Percentiles rank a stretch among this genome's conserved stretches.
Conservation (phyloP, 2,329 filamentous ascomycete genomes). For the Fusarium sp. region DNA sequence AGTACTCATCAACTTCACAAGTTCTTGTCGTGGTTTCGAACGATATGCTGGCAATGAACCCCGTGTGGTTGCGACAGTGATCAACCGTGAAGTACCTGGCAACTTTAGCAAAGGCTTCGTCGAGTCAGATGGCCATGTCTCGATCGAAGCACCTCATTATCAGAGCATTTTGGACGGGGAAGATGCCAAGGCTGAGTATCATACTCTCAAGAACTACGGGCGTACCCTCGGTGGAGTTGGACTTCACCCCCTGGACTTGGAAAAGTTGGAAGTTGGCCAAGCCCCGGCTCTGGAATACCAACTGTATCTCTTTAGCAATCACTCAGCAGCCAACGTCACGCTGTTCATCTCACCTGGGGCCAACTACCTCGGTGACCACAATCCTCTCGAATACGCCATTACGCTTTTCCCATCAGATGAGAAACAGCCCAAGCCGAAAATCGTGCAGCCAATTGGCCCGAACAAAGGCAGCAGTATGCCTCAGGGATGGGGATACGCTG, state of each 20-base stretch:
- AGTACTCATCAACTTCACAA: constrained; percentile 69
- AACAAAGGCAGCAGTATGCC: constrained; percentile 35
- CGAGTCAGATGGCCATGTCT: constrained; percentile 72
- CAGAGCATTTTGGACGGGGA: constrained; percentile 55
- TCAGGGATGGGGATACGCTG: constrained; percentile 44
- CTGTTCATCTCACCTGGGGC: constrained; percentile 68
- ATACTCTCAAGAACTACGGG: constrained; percentile 68
- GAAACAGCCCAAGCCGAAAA: constrained; percentile 18
- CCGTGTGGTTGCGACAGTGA: constrained; percentile 69
- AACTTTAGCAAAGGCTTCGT: constrained; percentile 73
- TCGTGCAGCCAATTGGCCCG: constrained; percentile 32
- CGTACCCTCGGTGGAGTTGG: constrained; percentile 73
- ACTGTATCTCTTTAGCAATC: constrained; percentile 72
- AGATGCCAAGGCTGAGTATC: constrained; percentile 60
- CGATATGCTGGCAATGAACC: constrained; percentile 58
- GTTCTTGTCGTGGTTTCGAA: constrained; percentile 61
- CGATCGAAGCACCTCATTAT: constrained; percentile 70
- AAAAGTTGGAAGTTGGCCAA: constrained; percentile 64
- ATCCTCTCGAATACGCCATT: constrained; percentile 67
- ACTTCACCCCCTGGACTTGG: constrained; percentile 66
- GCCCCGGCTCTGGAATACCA: constrained; percentile 73
- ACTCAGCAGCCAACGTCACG: constrained; percentile 59
- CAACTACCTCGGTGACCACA: constrained; percentile 67
- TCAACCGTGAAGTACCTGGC: constrained; percentile 63
- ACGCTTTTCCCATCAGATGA: constrained; percentile 60